These are phyloP conservation scores for Tricholoma bakamatsutake DNA, from an alignment of 768 basidiomycete genomes.

Conservation along the genomic window DNA sequence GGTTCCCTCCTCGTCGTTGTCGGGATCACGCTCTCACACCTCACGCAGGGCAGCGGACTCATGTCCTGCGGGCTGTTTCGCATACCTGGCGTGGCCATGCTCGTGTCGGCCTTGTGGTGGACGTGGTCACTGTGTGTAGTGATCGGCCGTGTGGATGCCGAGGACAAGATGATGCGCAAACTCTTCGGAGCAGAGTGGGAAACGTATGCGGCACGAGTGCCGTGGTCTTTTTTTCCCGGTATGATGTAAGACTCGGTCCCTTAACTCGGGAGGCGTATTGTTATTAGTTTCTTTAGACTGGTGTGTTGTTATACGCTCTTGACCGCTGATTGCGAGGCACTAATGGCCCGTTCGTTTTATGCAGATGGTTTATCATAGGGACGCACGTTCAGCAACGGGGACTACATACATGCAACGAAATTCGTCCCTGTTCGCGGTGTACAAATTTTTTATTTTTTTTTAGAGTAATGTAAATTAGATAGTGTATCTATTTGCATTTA, in stretches of 20 bases:
- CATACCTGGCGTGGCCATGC: conserved; percentile 13
- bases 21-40: conserved; percentile 34
- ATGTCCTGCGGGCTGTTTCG: conserved; percentile 26
- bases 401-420: too few relatives aligned
- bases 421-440: too few relatives aligned
- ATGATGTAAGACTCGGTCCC: not conserved
- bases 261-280: too few relatives aligned
- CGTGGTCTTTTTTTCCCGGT: not conserved
- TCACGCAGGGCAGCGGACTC: conserved; percentile 34
- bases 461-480: too few relatives aligned
- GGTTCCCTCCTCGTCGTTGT: conserved; percentile 38
- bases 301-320: too few relatives aligned
- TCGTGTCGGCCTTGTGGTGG: conserved; percentile 25
- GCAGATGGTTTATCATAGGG: too few relatives aligned
- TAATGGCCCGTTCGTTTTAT: too few relatives aligned
- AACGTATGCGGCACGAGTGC: not conserved
- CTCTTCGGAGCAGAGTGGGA: not conserved
- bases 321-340: too few relatives aligned
- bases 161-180: not conserved
- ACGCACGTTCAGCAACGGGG: too few relatives aligned
- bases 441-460: too few relatives aligned
- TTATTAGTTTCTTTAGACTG: too few relatives aligned
- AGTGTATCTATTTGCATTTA: too few relatives aligned
- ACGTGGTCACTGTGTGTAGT: not conserved
- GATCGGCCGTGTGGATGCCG: not conserved